Percentiles rank a stretch among this genome's conserved stretches.
Conservation (phyloP, 2,329 filamentous ascomycete genomes). For the Monilinia vaccinii-corymbosi region DNA sequence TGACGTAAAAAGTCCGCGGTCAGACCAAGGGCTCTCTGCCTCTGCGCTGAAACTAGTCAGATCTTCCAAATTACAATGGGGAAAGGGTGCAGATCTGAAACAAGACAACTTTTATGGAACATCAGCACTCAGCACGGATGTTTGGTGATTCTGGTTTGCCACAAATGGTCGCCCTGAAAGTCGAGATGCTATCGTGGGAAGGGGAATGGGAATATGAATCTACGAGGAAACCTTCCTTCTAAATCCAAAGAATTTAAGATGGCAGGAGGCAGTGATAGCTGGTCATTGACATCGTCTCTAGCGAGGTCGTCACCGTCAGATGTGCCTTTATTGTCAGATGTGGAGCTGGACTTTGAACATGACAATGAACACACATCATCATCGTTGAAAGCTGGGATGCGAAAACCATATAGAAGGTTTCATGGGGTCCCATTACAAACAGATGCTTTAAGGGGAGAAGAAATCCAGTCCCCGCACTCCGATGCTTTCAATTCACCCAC, state of each 20-base stretch:
- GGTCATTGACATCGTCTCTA: not conserved
- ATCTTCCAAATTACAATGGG: not conserved
- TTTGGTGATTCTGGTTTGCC: not conserved
- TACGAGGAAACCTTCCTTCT: not conserved
- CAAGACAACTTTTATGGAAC: not conserved
- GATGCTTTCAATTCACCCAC: not conserved
- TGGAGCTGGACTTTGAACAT: not conserved
- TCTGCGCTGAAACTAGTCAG: not conserved
- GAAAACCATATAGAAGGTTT: not conserved
- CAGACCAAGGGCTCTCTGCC: not conserved
- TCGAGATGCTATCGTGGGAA: not conserved
- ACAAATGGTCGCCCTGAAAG: not conserved
- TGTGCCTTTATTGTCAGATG: not conserved
- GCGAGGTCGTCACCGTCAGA: not conserved
- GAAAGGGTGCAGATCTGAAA: not conserved
- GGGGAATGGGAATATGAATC: too few relatives aligned
- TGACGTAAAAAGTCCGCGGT: not conserved
- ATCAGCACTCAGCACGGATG: conserved; percentile 1
- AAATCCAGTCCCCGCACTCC: not conserved
- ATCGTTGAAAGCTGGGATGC: not conserved
- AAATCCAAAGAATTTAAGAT: not conserved
- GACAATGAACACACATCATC: not conserved
- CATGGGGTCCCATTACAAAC: not conserved
- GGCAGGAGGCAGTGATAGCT: not conserved
- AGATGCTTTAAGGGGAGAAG: not conserved